Percentiles rank a stretch among this genome's conserved stretches.
These are phyloP conservation scores for Dissophora globulifera DNA, from an alignment of 192 early-diverging fungal species.

Conservation along the genomic window DNA sequence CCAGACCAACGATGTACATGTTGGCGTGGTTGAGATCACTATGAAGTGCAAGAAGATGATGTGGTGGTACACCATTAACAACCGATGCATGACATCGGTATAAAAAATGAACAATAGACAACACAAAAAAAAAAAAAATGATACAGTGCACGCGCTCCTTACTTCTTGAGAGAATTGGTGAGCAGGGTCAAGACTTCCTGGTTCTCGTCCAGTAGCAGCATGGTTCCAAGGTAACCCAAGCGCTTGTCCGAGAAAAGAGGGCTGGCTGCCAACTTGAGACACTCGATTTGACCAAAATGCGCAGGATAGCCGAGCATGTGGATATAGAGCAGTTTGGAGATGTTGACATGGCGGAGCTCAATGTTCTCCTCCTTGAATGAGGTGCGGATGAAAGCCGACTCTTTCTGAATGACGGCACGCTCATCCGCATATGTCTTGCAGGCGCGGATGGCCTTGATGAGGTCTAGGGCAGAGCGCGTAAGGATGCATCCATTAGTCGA, in stretches of 20 bases:
- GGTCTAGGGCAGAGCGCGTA: constrained; percentile 66
- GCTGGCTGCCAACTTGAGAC: constrained; percentile 95
- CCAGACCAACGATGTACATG: constrained; percentile 97
- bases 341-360: constrained; percentile 91
- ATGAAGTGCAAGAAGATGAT: too few species aligned
- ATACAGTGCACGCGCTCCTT: too few species aligned
- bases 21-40: constrained; percentile 96
- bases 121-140: too few species aligned
- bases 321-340: constrained; percentile 98
- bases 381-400: constrained; percentile 95
- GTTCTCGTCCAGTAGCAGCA: constrained; percentile 98
- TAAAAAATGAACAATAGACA: too few species aligned
- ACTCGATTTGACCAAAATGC: constrained; percentile 99
- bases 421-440: constrained; percentile 99
- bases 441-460: constrained; percentile 97
- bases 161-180: constrained; percentile 98
- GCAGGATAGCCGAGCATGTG: constrained; percentile 99
- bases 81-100: too few species aligned
- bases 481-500: neutral
- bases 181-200: constrained; percentile 96
- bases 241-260: constrained; percentile 96
- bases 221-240: constrained; percentile 97
- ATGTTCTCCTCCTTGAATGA: constrained; percentile 96
- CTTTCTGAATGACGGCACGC: constrained; percentile 95
- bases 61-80: too few species aligned